These are phyloP conservation scores for Tephrocybe rancida DNA, from an alignment of 768 basidiomycete species.

Conservation along the genomic window DNA sequence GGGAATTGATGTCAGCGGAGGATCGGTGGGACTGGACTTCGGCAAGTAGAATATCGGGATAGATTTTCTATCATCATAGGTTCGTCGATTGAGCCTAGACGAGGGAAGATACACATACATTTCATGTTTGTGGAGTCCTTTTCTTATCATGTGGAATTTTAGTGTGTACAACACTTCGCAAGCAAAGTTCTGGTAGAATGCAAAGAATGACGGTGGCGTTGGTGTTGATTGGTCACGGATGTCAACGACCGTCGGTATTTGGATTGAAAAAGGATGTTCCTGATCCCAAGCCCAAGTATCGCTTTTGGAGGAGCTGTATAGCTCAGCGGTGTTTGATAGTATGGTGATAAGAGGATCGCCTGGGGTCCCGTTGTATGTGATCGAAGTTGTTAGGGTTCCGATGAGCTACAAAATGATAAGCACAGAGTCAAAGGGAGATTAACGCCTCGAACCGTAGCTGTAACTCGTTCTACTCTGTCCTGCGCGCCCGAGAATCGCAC, in stretches of 20 bases:
- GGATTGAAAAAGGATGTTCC: slow-evolving; percentile 37
- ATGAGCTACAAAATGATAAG: slow-evolving; percentile 31
- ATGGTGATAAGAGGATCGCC: slow-evolving; percentile 27
- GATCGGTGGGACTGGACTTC: slow-evolving; percentile 38
- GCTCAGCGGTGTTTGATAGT: slow-evolving; percentile 26
- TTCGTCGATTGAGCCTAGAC: not conserved
- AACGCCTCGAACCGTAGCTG: slow-evolving; percentile 34
- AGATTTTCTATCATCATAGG: slow-evolving; percentile 20
- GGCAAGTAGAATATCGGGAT: slow-evolving; percentile 46
- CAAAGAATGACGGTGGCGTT: slow-evolving; percentile 41
- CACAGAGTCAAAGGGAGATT: not conserved
- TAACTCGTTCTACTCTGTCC: slow-evolving; percentile 37
- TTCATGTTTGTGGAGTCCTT: slow-evolving; percentile 38
- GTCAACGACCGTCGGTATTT: slow-evolving; percentile 36
- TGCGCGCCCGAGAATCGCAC: slow-evolving; percentile 35
- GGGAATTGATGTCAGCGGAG: slow-evolving; percentile 34
- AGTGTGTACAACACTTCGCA: slow-evolving; percentile 38
- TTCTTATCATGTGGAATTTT: slow-evolving; percentile 39
- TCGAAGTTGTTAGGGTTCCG: slow-evolving; percentile 34
- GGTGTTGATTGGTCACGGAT: slow-evolving; percentile 22
- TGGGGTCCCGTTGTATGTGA: slow-evolving; percentile 28
- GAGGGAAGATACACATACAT: slow-evolving; percentile 26
- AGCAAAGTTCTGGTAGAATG: slow-evolving; percentile 27
- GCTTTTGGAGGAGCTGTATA: slow-evolving; percentile 25
- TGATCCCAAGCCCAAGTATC: slow-evolving; percentile 24